A percentile compares a stretch with the other conserved stretches of the same genome.
phyloP scores from a whole-genome alignment of 805 yeast genomes.

The Myxozyma udenii region DNA sequence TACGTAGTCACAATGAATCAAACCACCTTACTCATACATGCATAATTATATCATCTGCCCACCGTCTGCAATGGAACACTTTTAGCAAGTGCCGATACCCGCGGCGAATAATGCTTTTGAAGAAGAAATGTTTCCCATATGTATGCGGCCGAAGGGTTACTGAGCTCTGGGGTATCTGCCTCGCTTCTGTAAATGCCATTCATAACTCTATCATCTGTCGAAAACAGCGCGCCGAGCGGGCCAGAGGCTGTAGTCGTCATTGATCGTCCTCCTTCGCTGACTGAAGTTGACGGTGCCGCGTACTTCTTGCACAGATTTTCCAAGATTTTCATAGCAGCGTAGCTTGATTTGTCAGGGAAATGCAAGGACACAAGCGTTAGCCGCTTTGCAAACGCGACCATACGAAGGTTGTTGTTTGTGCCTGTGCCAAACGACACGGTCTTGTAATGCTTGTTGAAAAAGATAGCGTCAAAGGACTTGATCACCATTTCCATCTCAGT shows the following conservation, averaged over 20 bases:
- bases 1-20: no score
- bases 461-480: slow-evolving; percentile 73
- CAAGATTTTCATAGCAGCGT: slow-evolving; percentile 73
- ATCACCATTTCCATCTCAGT: slow-evolving; percentile 84
- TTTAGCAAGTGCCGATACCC: slow-evolving; percentile 64
- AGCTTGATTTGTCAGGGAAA: slow-evolving; percentile 81
- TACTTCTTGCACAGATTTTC: slow-evolving; percentile 71
- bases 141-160: slow-evolving; percentile 84
- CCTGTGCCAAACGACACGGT: slow-evolving; percentile 27
- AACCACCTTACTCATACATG: no score
- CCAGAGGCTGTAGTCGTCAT: slow-evolving; percentile 11
- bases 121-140: slow-evolving; percentile 83
- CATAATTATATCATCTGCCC: slow-evolving; percentile 9
- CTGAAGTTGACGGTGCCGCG: slow-evolving; percentile 38
- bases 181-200: slow-evolving; percentile 75
- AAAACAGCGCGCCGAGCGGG: slow-evolving; percentile 68
- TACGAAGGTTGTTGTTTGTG: slow-evolving; percentile 41
- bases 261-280: slow-evolving; percentile 1
- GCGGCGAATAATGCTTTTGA: slow-evolving; percentile 78
- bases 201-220: slow-evolving; percentile 82
- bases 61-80: slow-evolving; percentile 18
- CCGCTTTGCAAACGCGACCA: slow-evolving; percentile 78
- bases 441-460: slow-evolving; percentile 55
- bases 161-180: slow-evolving; percentile 62
- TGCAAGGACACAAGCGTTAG: slow-evolving; percentile 64